Base-by-base conservation (phyloP, 306 rosid species). In the Vigna mungo region DNA sequence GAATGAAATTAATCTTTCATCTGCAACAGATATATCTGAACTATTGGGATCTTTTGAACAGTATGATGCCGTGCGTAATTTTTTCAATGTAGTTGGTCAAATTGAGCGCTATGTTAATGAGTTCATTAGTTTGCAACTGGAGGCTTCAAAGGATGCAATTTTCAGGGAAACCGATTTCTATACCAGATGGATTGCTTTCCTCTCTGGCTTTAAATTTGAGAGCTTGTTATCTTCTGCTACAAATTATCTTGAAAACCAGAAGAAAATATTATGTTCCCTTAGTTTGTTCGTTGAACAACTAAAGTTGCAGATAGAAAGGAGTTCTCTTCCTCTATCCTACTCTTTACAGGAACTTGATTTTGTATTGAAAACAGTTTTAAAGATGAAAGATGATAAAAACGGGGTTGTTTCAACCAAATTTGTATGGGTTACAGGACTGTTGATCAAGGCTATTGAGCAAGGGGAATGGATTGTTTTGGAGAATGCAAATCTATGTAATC, bases 381-480 rank as follows among this genome's bases (percentile, higher is more conserved):
- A 89, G 81, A 76, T 95, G 82, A 84, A 81, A 82, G 91, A 79
- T 77, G 72, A 82, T 75, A 78, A 68, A 64, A 90, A 78, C 68
- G 83, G 80, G 37, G 76, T 74, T 37, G 82, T 81, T 84, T 85
- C 96, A 36, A 86, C 83, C 6, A 95, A 89, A 86, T 95, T 95
- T 86, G 97, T 92, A 84, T 95, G 98, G 98, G 95, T 92, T 66
- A 64, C 83, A 6, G 98, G 98, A 68, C 13, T 84, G 53, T 74
- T 95, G 83, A 84, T 95, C 71, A 90, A 85, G 88, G 96, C 98
- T 62, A 85, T 95, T 71, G 98, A 95, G 74, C 89, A 76, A 60
- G 98, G 98, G 71, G 97, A 95, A 56, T 95, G 98, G 98, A 89
- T 95, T 67, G 88, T 95, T 36, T 88, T 95, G 61, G 97, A 95